Percentiles rank a stretch among this genome's conserved stretches.
Conservation (phyloP, 805 yeast genomes). For the Metschnikowia sp. region DNA sequence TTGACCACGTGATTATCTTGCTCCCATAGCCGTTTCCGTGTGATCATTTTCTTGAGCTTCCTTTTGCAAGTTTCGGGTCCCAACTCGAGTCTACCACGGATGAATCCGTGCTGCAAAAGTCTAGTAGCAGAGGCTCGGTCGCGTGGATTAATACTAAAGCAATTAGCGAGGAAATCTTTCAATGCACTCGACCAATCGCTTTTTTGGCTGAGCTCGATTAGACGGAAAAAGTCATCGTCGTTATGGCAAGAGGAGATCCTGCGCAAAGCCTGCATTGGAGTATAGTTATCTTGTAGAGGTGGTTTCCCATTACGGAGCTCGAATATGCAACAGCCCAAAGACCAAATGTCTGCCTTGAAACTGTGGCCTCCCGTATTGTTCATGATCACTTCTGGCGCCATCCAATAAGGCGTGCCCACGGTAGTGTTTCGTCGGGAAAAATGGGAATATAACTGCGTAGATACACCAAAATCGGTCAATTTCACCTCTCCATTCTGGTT, state of each 20-base stretch:
- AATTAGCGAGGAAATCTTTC: conserved; percentile 31
- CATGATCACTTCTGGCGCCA: conserved; percentile 60
- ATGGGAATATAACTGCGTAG: conserved; percentile 40
- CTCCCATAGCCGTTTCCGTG: conserved; percentile 38
- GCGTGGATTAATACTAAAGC: conserved; percentile 33
- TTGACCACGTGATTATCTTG: conserved; percentile 33
- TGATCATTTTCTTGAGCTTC: conserved; percentile 30
- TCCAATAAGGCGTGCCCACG: conserved; percentile 61
- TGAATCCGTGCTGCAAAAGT: conserved; percentile 33
- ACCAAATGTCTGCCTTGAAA: conserved; percentile 72
- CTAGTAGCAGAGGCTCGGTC: conserved; percentile 30
- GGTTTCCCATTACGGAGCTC: conserved; percentile 73
- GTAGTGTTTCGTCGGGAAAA: conserved; percentile 43
- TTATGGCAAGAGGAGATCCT: conserved; percentile 31
- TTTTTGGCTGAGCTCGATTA: conserved; percentile 21
- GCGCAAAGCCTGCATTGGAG: conserved; percentile 45
- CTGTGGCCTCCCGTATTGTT: conserved; percentile 56
- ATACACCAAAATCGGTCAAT: conserved; percentile 45
- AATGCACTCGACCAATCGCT: conserved; percentile 23
- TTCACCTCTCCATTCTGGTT: conserved; percentile 38
- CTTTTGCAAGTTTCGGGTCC: conserved; percentile 8
- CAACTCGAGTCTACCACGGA: conserved; percentile 16
- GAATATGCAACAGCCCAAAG: conserved; percentile 73
- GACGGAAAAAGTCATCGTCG: conserved; percentile 28
- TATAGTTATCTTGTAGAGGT: conserved; percentile 43